Base-by-base conservation (phyloP, 305 asterid genomes). In the Fraxinus floribunda region DNA sequence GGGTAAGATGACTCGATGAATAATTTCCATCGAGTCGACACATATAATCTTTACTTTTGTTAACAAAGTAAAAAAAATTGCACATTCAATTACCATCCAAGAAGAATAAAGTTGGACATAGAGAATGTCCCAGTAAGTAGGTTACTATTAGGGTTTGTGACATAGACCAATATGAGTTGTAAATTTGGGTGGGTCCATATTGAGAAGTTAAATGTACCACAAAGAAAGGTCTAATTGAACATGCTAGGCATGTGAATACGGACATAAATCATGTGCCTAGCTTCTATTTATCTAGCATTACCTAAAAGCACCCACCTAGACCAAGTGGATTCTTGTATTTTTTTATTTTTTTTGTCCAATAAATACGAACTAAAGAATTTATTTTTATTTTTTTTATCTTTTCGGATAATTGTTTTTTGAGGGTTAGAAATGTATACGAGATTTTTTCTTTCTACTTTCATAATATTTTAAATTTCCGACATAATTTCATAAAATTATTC, bases 211-310 rank as follows among this genome's bases (percentile, higher is more conserved):
- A 89, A 88, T 82, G 82, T 79, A 87, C 89, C n/a, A 89, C 90
- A 85, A 90, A 91, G 88, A 85, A 90, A 90, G 87, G 92, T 86
- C 87, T 85, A 92, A 89, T 87, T 88, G 94, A 90, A 93, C 92
- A 91, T 93, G 96, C 92, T 87, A 68, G 90, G 93, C 98, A 95
- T 95, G 98, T 95, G 98, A 90, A 90, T 85, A 57, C 90, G 86
- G 93, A 92, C 96, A 92, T 86, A 90, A 81, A 89, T 89, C 97
- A 93, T 93, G 97, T 93, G 97, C 89, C 91, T 72, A 88, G 96
- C 98, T 80, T 60, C 36, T 30, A 57, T 30, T 81, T 70, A 81
- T 86, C 87, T 87, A 79, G 26, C 87, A 84, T 84, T 76, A 83
- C 79, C 83, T 79, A 76, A 71, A 81, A 81, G 46, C 76, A 85